These are phyloP conservation scores for Diplotaxis tenuifolia DNA, from an alignment of 345 rosid genomes.

Conservation along the genomic window DNA sequence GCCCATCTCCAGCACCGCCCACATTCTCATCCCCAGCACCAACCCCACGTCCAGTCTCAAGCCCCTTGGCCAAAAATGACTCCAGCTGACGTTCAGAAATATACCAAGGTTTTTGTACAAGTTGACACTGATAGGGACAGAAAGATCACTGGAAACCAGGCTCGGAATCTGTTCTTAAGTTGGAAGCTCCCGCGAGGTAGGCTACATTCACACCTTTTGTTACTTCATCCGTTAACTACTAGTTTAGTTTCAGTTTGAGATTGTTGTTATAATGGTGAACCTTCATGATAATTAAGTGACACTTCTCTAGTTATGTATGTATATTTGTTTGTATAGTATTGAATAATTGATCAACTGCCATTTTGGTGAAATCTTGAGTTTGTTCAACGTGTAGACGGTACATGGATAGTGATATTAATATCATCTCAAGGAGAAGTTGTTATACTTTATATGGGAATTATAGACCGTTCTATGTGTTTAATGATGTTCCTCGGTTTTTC, in stretches of 20 bases:
- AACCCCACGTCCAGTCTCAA: conserved; percentile 37
- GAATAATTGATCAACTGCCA: not conserved
- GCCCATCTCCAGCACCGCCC: conserved; percentile 34
- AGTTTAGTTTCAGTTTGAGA: conserved; percentile 4
- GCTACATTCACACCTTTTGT: conserved; percentile 14
- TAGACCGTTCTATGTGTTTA: conserved; percentile 11
- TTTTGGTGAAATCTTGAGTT: conserved; percentile 14
- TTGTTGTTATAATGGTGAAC: conserved; percentile 4
- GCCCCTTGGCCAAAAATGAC: conserved; percentile 87
- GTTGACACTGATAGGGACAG: conserved; percentile 96
- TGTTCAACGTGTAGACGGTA: conserved; percentile 10
- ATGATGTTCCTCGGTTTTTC: conserved; percentile 46
- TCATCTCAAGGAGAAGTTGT: not conserved
- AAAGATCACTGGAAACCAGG: conserved; percentile 83
- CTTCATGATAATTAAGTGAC: not conserved
- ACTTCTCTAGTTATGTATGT: not conserved
- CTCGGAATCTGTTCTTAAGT: conserved; percentile 86
- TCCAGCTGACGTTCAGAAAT: conserved; percentile 77
- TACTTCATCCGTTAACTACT: conserved; percentile 12
- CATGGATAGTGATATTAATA: not conserved
- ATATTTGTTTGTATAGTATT: conserved; percentile 14
- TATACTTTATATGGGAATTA: not conserved
- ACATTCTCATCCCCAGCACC: conserved; percentile 3
- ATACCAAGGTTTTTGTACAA: conserved; percentile 83
- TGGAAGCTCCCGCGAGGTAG: conserved; percentile 98